Base-by-base conservation (phyloP, 2,329 filamentous ascomycete genomes). In the Fragosphaeria purpurea region DNA sequence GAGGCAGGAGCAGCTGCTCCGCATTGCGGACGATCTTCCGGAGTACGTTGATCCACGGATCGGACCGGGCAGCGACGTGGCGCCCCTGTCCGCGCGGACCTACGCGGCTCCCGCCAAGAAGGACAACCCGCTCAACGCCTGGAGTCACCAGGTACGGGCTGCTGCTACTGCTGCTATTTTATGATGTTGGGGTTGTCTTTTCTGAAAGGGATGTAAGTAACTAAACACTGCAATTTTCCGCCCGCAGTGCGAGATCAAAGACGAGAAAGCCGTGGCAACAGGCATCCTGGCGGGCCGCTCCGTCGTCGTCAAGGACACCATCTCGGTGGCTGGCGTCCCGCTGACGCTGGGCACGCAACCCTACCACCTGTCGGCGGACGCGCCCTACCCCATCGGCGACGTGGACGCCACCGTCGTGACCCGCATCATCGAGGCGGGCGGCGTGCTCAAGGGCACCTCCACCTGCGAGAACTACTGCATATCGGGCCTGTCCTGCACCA, bases 291-390 rank as follows among this genome's bases (percentile, higher is more conserved):
- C 88, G 56, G 86, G 86, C 9, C 75, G 89, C 0, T 84, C 85
- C 0, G 76, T 88, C 3, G 83, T 78, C 0, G 74, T 88, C 45
- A 90, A 90, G 65, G 86, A 90, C 58, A 85, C 88, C 61, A 77
- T 85, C 41, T 80, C 88, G 60, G 65, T 91, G 11, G 77, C 79
- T 9, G 86, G 85, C 1, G 77, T 31, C 70, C 71, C 46, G 68
- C 78, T 55, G 76, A 84, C 60, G 81, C 80, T 58, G 35, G 60
- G 59, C 58, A 80, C 74, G 2, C 66, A 72, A 5, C 62, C 70
- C 10, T 68, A 68, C 9, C 56, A 60, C 1, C 61, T 74, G 1
- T 63, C 62, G 4, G 53, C 58, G 7, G 57, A 58, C 34, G n/a
- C 11, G 33, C 53, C 78, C 30, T 90, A 83, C 81, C 85, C 81